Percentiles rank a stretch among this genome's conserved stretches.
phyloP scores from a whole-genome alignment of 805 yeast genomes.

The Candida morakotiae region DNA sequence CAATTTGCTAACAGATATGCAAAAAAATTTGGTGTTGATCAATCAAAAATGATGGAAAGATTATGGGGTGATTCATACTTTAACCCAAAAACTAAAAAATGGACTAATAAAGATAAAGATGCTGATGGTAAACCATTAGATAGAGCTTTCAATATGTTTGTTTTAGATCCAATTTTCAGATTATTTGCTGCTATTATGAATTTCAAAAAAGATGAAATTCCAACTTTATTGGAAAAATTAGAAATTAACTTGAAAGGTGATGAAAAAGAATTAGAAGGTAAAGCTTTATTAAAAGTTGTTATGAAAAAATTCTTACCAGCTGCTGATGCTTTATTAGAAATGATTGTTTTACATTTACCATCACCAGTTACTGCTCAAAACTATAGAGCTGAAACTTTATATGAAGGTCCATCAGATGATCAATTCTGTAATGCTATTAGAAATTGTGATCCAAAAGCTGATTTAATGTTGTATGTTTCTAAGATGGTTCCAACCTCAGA shows the following conservation, averaged over 20 bases:
- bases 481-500: constrained; percentile 99
- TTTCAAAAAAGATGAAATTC: constrained; percentile 97
- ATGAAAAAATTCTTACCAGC: constrained; percentile 99
- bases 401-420: constrained; percentile 98
- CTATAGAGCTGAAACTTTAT: constrained; percentile 98
- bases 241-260: constrained; percentile 92
- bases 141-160: constrained; percentile 99
- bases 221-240: constrained; percentile 86
- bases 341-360: constrained; percentile 98
- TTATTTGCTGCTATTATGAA: constrained; percentile 96
- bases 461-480: constrained; percentile 98
- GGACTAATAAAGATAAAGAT: constrained; percentile 95
- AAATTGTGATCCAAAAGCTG: constrained; percentile 98
- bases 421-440: constrained; percentile 86
- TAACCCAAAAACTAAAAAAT: constrained; percentile 99
- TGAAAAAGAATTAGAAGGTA: constrained; percentile 98
- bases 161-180: constrained; percentile 98
- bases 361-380: constrained; percentile 99
- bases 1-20: constrained; percentile 98
- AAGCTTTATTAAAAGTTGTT: constrained; percentile 95
- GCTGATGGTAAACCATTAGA: constrained; percentile 94
- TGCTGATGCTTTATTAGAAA: constrained; percentile 98
- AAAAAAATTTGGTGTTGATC: constrained; percentile 99
- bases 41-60: constrained; percentile 96
- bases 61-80: constrained; percentile 99